A percentile compares a stretch with the other conserved stretches of the same genome.
Evolutionary conservation across 192 early-diverging fungal species (phyloP).

Genomic region (Podila verticillata): DNA sequence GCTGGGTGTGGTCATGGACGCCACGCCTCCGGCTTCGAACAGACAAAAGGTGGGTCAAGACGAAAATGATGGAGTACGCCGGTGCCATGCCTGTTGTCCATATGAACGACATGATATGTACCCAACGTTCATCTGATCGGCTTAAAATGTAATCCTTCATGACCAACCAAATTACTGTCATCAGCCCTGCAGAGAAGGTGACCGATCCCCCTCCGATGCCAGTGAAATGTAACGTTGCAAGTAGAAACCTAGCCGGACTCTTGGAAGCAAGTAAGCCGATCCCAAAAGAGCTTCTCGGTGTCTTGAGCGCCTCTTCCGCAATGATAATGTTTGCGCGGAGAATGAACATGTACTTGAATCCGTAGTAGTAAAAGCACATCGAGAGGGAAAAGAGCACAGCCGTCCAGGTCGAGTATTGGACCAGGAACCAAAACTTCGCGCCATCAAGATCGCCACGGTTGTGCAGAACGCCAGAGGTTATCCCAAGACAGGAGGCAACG

Average conservation of each 20-base stretch:
- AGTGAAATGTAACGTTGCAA: conserved; percentile 30
- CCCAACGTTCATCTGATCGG: not conserved
- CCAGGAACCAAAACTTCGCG: not conserved
- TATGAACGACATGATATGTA: conserved; percentile 23
- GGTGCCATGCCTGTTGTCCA: conserved; percentile 37
- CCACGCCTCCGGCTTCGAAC: not conserved
- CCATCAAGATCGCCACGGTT: conserved; percentile 6
- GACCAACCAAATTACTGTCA: conserved; percentile 22
- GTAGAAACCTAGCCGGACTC: conserved; percentile 36
- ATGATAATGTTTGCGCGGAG: conserved; percentile 47
- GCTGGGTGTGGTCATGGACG: not conserved
- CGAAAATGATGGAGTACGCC: conserved; percentile 9
- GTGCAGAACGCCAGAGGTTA: conserved; percentile 9
- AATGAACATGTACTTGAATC: conserved; percentile 48
- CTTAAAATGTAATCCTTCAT: conserved; percentile 15
- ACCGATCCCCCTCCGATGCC: conserved; percentile 39
- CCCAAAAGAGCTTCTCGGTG: conserved; percentile 31
- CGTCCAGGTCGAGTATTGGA: conserved; percentile 30
- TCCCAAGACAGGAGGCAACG: conserved; percentile 3
- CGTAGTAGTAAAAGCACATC: conserved; percentile 42
- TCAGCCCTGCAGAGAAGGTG: conserved; percentile 14
- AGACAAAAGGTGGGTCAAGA: conserved; percentile 2
- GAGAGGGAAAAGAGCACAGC: conserved; percentile 12
- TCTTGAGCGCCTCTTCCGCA: conserved; percentile 38
- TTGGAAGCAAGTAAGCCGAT: conserved; percentile 29